These are phyloP conservation scores for Candida glucosophila DNA, from an alignment of 1,139 yeast genomes.

Conservation along the genomic window DNA sequence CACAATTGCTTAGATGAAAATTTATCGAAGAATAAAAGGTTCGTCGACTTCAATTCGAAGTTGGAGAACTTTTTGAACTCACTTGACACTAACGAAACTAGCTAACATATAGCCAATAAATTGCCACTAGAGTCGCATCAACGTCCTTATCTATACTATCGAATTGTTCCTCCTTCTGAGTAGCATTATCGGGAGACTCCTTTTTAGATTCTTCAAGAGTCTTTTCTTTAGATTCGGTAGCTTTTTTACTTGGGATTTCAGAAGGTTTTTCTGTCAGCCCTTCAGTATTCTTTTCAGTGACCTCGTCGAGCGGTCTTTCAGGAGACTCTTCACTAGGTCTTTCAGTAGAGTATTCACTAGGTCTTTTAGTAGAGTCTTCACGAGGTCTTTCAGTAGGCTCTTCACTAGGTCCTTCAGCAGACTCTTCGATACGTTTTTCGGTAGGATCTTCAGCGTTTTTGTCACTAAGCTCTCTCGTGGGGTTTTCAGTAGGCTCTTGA, in stretches of 20 bases:
- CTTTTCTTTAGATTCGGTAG: no score
- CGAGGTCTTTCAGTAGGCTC: neutral
- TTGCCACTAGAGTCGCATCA: constrained; percentile 13
- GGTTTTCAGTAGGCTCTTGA: neutral
- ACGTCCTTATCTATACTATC: no score
- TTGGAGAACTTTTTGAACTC: no score
- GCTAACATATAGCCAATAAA: constrained; percentile 23
- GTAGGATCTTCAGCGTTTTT: no score
- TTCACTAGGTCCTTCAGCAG: neutral
- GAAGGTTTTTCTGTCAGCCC: neutral
- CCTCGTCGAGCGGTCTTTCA: no score
- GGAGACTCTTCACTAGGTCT: neutral
- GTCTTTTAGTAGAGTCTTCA: neutral
- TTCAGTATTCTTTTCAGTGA: no score
- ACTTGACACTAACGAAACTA: constrained; percentile 10
- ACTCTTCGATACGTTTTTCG: no score
- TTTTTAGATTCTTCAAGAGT: neutral
- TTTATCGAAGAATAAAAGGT: no score
- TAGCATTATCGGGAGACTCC: neutral
- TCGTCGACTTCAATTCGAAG: no score
- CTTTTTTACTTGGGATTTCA: neutral
- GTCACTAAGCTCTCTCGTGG: no score
- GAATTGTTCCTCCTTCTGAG: constrained; percentile 1
- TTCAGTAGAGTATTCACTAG: neutral
- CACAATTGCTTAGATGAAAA: no score